Evolutionary conservation across 202 grass and related monocot species (phyloP).

Genomic region (Panicum virgatum): DNA sequence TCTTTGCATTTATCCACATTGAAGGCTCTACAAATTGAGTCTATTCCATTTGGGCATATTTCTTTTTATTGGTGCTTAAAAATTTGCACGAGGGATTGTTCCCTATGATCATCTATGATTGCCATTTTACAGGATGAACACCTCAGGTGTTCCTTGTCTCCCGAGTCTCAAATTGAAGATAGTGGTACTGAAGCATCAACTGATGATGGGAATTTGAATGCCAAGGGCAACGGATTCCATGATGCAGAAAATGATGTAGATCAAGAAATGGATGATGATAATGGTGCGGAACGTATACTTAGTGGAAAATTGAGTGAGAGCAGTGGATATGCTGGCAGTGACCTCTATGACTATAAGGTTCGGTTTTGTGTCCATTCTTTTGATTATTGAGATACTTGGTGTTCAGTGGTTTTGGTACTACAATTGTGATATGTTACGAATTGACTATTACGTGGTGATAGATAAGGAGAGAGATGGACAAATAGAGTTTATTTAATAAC

Average conservation of each 20-base stretch:
- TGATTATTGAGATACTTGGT: conserved; percentile 22
- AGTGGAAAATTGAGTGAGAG: conserved; percentile 98
- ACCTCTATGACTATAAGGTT: conserved; percentile 99
- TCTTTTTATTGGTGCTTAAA: background rate
- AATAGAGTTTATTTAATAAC: background rate
- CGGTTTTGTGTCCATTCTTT: conserved; percentile 34
- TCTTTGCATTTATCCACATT: background rate
- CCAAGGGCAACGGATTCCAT: conserved; percentile 87
- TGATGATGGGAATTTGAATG: conserved; percentile 70
- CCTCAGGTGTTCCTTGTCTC: conserved; percentile 68
- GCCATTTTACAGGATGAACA: conserved; percentile 68
- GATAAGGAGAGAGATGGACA: background rate
- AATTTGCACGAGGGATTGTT: background rate
- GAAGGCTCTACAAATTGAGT: background rate
- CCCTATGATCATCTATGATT: conserved; percentile 20
- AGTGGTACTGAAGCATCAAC: conserved; percentile 82
- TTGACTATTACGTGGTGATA: background rate
- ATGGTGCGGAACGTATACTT: conserved; percentile 76
- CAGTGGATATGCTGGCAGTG: conserved; percentile 90
- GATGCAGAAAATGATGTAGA: conserved; percentile 92
- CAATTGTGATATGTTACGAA: background rate
- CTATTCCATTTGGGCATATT: background rate
- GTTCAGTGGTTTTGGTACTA: conserved; percentile 23
- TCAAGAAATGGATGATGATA: conserved; percentile 75
- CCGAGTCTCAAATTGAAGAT: conserved; percentile 87